These are phyloP conservation scores for Physaria fendleri DNA, from an alignment of 345 rosid species.

Conservation along the genomic window DNA sequence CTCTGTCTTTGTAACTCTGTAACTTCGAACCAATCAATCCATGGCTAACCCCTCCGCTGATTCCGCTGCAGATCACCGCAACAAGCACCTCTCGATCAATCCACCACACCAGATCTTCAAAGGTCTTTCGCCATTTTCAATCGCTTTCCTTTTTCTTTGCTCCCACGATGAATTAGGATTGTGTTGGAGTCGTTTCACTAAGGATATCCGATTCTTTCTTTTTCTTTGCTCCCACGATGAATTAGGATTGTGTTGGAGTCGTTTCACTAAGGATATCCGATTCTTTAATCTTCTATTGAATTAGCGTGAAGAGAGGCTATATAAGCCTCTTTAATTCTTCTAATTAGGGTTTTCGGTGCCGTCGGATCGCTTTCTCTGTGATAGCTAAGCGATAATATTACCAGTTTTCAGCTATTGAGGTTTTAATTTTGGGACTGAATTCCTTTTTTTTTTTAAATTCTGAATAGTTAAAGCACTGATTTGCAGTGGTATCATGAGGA, in stretches of 20 bases:
- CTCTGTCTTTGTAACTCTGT: conserved; percentile 15
- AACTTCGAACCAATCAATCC: conserved; percentile 39
- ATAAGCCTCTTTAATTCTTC: too few species aligned
- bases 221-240: not conserved
- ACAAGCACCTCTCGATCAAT: conserved; percentile 45
- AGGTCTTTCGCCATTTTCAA: conserved; percentile 33
- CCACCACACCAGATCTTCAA: conserved; percentile 80
- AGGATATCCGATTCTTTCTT: too few species aligned
- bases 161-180: not conserved
- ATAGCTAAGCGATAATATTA: not conserved
- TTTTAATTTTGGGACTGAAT: conserved; percentile 6
- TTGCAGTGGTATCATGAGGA: not conserved
- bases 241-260: not conserved
- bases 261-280: not conserved
- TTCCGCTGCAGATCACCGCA: conserved; percentile 39
- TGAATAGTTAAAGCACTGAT: not conserved
- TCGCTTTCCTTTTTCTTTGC: not conserved
- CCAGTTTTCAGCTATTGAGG: not conserved
- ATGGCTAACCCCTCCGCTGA: conserved; percentile 59
- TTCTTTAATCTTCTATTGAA: not conserved
- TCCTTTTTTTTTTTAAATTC: not conserved
- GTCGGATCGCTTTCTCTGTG: not conserved
- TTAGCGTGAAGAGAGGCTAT: not conserved
- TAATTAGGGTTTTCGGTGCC: conserved; percentile 24
- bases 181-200: conserved; percentile 10